phyloP scores from a whole-genome alignment of 1,139 yeast species.

The Yamadazyma aaseri region DNA sequence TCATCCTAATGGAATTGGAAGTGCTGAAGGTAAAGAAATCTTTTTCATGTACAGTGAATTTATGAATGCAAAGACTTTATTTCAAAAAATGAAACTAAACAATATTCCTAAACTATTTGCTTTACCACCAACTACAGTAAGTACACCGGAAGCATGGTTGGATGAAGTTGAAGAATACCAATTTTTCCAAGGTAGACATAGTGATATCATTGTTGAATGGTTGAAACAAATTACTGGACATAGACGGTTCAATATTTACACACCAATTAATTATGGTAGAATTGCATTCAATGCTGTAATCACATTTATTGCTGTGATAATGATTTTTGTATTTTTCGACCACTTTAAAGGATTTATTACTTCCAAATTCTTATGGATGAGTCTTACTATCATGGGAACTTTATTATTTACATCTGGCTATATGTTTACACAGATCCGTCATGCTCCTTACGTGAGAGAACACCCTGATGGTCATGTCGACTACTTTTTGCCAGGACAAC shows the following conservation, averaged over 20 bases:
- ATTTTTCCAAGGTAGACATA: conserved; percentile 55
- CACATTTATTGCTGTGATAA: conserved; percentile 24
- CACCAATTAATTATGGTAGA: conserved; percentile 58
- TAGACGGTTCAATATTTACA: conserved; percentile 43
- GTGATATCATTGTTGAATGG: conserved; percentile 38
- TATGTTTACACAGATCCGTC: conserved; percentile 89
- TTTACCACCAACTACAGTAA: conserved; percentile 54
- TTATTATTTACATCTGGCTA: conserved; percentile 83
- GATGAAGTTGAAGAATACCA: conserved; percentile 46
- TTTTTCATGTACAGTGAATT: conserved; percentile 79
- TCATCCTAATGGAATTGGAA: conserved; percentile 37
- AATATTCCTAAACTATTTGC: conserved; percentile 79
- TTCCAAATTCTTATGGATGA: conserved; percentile 59
- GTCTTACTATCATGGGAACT: conserved; percentile 55
- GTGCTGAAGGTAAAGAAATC: conserved; percentile 36
- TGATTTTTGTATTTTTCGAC: conserved; percentile 27
- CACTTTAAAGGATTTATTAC: conserved; percentile 27
- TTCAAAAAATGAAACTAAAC: conserved; percentile 55
- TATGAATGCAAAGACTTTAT: conserved; percentile 51
- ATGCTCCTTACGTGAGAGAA: conserved; percentile 65
- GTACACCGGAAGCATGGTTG: conserved; percentile 26
- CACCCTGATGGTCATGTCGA: conserved; percentile 54
- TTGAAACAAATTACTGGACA: conserved; percentile 42
- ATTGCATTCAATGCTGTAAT: conserved; percentile 47
- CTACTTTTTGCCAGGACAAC: conserved; percentile 68